Percentiles rank a stretch among this genome's conserved stretches.
Evolutionary conservation across 1,139 yeast genomes (phyloP).

Genomic region (Yamadazyma sp.): DNA sequence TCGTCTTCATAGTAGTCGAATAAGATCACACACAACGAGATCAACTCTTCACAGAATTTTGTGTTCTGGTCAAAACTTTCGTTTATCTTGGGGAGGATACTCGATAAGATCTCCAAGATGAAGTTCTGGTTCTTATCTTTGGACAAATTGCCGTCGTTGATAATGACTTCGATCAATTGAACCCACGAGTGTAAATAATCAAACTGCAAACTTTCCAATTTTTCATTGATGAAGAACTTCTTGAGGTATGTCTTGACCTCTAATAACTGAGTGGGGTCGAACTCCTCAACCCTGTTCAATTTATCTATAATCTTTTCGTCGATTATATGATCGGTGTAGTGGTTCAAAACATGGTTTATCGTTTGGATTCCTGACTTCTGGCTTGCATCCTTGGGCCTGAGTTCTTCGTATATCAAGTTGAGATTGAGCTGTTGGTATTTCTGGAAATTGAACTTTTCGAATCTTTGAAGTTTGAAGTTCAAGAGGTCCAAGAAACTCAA

Average conservation of each 20-base stretch:
- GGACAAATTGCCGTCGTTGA: constrained; percentile 51
- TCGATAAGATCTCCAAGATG: constrained; percentile 73
- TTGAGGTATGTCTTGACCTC: constrained; percentile 32
- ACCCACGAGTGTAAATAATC: constrained; percentile 80
- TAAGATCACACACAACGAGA: constrained; percentile 70
- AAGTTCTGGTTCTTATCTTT: constrained; percentile 49
- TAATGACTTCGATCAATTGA: constrained; percentile 69
- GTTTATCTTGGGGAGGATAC: constrained; percentile 71
- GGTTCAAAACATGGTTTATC: not conserved
- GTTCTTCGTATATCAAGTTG: constrained; percentile 25
- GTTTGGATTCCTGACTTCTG: not conserved
- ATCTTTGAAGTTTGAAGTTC: constrained; percentile 50
- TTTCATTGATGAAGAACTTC: constrained; percentile 43
- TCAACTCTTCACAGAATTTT: constrained; percentile 70
- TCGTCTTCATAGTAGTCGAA: constrained; percentile 58
- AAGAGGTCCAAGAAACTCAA: constrained; percentile 69
- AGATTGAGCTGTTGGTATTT: constrained; percentile 37
- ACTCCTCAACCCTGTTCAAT: constrained; percentile 4
- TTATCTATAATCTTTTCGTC: constrained; percentile 6
- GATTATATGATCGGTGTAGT: not conserved
- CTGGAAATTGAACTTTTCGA: constrained; percentile 39
- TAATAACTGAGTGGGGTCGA: constrained; percentile 3
- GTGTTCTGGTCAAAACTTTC: constrained; percentile 71
- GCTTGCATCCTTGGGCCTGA: constrained; percentile 12
- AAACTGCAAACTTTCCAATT: constrained; percentile 54